These are phyloP conservation scores for Staphylotrichum tortipilum DNA, from an alignment of 495 filamentous ascomycete species.

Conservation along the genomic window DNA sequence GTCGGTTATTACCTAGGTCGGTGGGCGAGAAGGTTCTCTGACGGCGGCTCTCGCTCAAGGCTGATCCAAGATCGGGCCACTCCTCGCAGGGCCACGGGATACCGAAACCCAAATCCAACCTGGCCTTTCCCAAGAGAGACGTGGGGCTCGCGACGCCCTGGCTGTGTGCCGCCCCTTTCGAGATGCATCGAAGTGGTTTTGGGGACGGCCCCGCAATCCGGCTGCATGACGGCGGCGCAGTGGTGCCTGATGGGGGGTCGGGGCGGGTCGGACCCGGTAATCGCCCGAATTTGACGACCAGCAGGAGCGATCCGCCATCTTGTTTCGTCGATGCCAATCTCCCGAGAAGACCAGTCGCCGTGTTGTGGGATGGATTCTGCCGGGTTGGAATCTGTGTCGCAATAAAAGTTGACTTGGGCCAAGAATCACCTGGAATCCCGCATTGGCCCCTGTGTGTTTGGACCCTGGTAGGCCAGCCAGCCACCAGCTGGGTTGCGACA, in stretches of 20 bases:
- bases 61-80: background rate
- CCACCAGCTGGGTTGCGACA: no score
- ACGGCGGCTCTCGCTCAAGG: no score
- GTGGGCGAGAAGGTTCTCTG: no score
- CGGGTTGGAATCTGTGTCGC: no score
- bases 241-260: conserved; percentile 5
- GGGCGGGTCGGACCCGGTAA: background rate
- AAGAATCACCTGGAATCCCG: no score
- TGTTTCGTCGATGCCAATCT: background rate
- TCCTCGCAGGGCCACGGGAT: background rate
- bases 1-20: no score
- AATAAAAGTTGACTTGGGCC: no score
- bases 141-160: background rate
- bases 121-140: background rate
- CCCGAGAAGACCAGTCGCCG: no score
- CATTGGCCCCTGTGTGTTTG: no score
- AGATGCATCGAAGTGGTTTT: background rate
- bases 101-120: background rate
- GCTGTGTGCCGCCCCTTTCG: background rate
- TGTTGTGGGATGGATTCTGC: no score
- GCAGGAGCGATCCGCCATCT: conserved; percentile 3
- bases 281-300: background rate
- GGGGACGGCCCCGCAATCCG: background rate
- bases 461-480: no score
- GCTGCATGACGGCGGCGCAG: background rate